Base-by-base conservation (phyloP, 805 yeast species). In the Saturnispora saitoi region DNA sequence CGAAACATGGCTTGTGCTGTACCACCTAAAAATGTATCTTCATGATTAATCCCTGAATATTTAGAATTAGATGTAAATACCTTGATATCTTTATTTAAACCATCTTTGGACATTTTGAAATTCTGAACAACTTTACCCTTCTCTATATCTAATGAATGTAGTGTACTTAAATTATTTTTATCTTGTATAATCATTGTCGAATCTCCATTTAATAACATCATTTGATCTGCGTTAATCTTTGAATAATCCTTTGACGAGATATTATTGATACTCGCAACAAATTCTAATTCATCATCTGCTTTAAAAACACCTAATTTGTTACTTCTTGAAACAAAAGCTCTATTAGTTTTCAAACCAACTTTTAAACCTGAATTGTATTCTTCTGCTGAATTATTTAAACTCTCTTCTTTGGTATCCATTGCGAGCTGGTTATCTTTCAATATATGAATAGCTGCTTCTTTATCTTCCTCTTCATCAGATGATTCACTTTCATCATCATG, bases 61-160 rank as follows among this genome's bases (percentile, higher is more conserved):
- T 87, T 88, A 45, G 73, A 65, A n/a, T 78, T 71, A 4, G 95
- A 90, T 2, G 83, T 84, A 61, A 80, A 81, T 29, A 75, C 71
- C 15, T 75, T 76, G 28, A 81, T 70, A 17, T 79, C 70, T 7
- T 72, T 53, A 24, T 66, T 66, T 3, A 43, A 42, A 11, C 54
- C 48, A 34, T 58, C 56, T 24, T 70, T 71, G 20, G 62, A 58
- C 19, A 84, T 71, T 32, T 73, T 67, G 93, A 95, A 89, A 60
- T 86, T 93, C 61, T 89, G 96, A n/a, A 89, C 83, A 47, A 89
- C 74, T 58, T 81, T 71, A 12, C 96, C 96, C 49, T 79, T 73
- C 59, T 77, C 84, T 43, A 89, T 65, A 67, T 89, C 96, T 88
- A 88, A 76, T 55, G 78, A 76, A 66, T 74, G 86, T 43, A 89